Evolutionary conservation across 352 stramenopile genomes (phyloP).

Genomic region (Pythium myriotylum): DNA sequence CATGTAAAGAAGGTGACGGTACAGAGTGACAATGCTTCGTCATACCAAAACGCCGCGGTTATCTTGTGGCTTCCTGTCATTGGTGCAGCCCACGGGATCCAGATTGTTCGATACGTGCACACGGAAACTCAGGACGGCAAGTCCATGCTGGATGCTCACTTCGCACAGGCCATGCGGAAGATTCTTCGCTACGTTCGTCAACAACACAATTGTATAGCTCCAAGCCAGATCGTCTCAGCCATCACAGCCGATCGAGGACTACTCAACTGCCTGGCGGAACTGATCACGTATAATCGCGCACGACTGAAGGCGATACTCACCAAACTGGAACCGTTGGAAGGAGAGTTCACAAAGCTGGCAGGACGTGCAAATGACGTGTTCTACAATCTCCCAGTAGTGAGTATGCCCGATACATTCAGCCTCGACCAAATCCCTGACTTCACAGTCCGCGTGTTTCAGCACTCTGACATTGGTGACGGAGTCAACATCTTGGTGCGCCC

Average conservation of each 20-base stretch:
- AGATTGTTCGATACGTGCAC: neutral
- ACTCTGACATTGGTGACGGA: no score
- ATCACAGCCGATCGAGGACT: neutral
- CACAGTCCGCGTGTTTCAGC: no score
- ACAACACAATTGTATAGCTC: neutral
- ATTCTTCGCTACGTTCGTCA: neutral
- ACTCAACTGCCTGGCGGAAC: neutral
- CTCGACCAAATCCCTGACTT: no score
- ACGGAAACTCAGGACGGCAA: no score
- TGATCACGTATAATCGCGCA: neutral
- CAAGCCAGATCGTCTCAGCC: neutral
- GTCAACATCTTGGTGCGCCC: no score
- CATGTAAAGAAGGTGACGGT: neutral
- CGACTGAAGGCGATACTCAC: no score
- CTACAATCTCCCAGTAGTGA: no score
- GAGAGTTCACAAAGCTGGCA: no score
- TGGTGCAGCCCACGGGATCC: neutral
- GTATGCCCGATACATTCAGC: no score
- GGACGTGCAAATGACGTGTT: no score
- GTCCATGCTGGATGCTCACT: neutral
- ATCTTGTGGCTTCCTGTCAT: neutral
- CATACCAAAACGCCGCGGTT: neutral
- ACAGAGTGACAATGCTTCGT: neutral
- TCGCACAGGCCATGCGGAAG: neutral
- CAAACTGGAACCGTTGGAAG: no score